A percentile compares a stretch with the other conserved stretches of the same genome.
Evolutionary conservation across 192 early-diverging fungal genomes (phyloP).

Genomic region (Mortierella alpina): DNA sequence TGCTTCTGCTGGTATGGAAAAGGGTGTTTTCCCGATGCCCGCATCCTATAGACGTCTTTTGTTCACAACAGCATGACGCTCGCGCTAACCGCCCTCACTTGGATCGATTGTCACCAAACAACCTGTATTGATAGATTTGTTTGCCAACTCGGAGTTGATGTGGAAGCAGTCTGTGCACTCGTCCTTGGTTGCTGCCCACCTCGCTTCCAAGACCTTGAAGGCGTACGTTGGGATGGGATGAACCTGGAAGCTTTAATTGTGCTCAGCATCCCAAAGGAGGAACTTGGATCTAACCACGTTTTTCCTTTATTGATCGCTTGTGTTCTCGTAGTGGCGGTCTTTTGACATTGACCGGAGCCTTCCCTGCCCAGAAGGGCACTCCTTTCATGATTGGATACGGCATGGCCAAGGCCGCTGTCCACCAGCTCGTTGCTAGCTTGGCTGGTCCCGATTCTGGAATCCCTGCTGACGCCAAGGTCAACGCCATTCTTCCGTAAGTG

Average conservation of each 20-base stretch:
- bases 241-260: no score
- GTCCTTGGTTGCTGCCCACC: conserved; percentile 83
- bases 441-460: conserved; percentile 80
- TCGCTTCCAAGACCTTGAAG: conserved; percentile 80
- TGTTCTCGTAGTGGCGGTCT: conserved; percentile 67
- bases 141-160: conserved; percentile 80
- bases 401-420: conserved; percentile 92
- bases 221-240: conserved; percentile 57
- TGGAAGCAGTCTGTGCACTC: conserved; percentile 84
- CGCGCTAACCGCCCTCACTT: not conserved
- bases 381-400: conserved; percentile 90
- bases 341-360: conserved; percentile 83
- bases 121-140: conserved; percentile 59
- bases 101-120: not conserved
- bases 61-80: no score
- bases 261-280: no score
- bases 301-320: not conserved
- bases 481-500: conserved; percentile 75
- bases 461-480: conserved; percentile 71
- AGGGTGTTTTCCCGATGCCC: no score
- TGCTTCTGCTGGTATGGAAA: conserved; percentile 63
- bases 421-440: conserved; percentile 85
- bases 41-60: no score
- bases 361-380: conserved; percentile 76
- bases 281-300: no score